Conservation (phyloP, 2,329 filamentous ascomycete species). For the Aspergillus quadrilineatus region DNA sequence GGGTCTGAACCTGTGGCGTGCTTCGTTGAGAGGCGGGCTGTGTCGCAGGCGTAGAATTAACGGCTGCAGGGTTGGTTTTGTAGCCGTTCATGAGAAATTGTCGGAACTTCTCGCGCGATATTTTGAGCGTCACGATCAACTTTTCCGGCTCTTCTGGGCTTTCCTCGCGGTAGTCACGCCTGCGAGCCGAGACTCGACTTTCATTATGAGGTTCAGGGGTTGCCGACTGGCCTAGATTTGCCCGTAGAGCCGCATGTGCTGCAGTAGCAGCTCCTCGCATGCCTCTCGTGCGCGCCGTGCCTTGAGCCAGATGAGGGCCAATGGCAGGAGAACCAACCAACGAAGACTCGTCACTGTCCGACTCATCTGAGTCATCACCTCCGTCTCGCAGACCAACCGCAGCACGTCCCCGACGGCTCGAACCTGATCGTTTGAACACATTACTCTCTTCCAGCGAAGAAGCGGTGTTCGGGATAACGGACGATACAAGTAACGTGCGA, state of each 20-base stretch:
- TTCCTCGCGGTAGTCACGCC: conserved; percentile 72
- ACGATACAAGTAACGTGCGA: conserved; percentile 86
- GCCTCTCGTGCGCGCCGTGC: conserved; percentile 80
- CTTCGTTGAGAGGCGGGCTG: conserved; percentile 46
- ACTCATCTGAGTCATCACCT: conserved; percentile 79
- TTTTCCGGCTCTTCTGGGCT: conserved; percentile 69
- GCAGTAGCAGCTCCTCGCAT: conserved; percentile 86
- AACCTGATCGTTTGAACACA: conserved; percentile 75
- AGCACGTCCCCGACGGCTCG: conserved; percentile 58
- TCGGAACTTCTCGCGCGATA: conserved; percentile 69
- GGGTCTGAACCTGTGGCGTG: conserved; percentile 51
- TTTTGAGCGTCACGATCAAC: conserved; percentile 71
- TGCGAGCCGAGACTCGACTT: conserved; percentile 63
- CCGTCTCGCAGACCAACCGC: conserved; percentile 58
- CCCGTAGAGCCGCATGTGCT: conserved; percentile 81
- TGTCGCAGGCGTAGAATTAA: conserved; percentile 46
- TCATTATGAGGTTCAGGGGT: conserved; percentile 81
- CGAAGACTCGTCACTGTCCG: conserved; percentile 84
- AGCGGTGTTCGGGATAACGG: conserved; percentile 84
- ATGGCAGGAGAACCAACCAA: conserved; percentile 77
- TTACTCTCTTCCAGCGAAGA: conserved; percentile 77
- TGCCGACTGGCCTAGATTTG: conserved; percentile 73
- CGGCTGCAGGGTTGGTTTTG: conserved; percentile 31
- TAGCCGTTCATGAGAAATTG: conserved; percentile 58
- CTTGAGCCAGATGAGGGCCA: conserved; percentile 63